Percentiles rank a stretch among this genome's conserved stretches.
Evolutionary conservation across 2,329 filamentous ascomycete genomes (phyloP).

Genomic region (Aspergillus alliaceus): DNA sequence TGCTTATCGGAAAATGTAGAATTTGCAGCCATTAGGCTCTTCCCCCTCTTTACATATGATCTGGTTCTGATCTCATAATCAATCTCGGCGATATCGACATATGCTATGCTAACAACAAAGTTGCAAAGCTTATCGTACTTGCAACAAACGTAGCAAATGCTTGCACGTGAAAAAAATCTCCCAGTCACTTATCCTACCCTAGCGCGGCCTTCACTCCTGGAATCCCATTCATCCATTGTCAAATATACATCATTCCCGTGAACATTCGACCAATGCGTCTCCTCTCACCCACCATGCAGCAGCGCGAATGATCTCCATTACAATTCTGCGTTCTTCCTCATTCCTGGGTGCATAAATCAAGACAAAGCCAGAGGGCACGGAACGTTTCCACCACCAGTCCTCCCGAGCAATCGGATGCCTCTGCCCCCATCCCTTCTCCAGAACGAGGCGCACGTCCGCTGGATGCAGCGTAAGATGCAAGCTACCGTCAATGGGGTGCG

Average conservation of each 20-base stretch:
- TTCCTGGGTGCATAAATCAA: slow-evolving; percentile 80
- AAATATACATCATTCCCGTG: not conserved
- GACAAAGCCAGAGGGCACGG: slow-evolving; percentile 72
- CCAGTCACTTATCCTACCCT: no score
- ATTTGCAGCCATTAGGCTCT: not conserved
- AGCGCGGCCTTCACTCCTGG: no score
- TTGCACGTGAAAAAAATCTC: not conserved
- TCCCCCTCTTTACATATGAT: not conserved
- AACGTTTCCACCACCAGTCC: slow-evolving; percentile 62
- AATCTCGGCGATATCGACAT: not conserved
- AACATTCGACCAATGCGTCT: slow-evolving; percentile 8
- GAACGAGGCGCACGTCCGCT: slow-evolving; percentile 68
- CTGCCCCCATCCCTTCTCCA: slow-evolving; percentile 79
- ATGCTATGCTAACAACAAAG: not conserved
- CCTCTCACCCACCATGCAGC: slow-evolving; percentile 63
- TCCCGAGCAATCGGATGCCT: slow-evolving; percentile 55
- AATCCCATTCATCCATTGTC: not conserved
- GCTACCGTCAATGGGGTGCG: slow-evolving; percentile 73
- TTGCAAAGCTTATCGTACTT: not conserved
- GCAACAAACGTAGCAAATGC: not conserved
- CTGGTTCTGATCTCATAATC: not conserved
- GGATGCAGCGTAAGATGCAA: slow-evolving; percentile 81
- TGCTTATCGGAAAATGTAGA: slow-evolving; percentile 6
- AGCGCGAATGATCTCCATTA: slow-evolving; percentile 70
- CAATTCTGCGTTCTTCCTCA: slow-evolving; percentile 65